Evolutionary conservation across 2,329 filamentous ascomycete species (phyloP).

Genomic region (Colletotrichum spaethianum): DNA sequence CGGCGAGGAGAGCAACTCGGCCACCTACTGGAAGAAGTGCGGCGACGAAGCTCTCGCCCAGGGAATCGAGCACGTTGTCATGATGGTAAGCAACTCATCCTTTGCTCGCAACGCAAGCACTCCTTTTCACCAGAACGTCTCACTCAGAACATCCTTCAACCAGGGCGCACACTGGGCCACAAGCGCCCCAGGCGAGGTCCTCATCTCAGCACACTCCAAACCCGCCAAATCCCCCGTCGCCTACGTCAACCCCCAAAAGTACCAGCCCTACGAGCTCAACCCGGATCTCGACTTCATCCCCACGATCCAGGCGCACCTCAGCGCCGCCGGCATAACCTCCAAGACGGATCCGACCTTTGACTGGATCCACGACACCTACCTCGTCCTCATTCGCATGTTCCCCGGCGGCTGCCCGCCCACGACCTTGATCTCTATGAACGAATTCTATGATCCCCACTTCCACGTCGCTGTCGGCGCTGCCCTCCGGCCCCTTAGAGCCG

Average conservation of each 20-base stretch:
- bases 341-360: conserved; percentile 70
- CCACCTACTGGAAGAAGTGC: conserved; percentile 76
- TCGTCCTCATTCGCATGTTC: conserved; percentile 80
- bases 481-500: conserved; percentile 68
- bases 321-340: conserved; percentile 67
- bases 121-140: not conserved
- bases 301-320: conserved; percentile 66
- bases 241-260: conserved; percentile 77
- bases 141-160: conserved; percentile 15
- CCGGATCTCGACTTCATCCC: conserved; percentile 68
- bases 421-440: conserved; percentile 59
- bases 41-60: conserved; percentile 74
- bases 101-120: not conserved
- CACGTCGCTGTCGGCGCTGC: conserved; percentile 69
- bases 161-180: conserved; percentile 78
- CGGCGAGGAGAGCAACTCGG: conserved; percentile 73
- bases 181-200: conserved; percentile 63
- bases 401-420: conserved; percentile 75
- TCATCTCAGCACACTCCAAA: conserved; percentile 72
- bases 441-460: conserved; percentile 57
- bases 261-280: conserved; percentile 72
- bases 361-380: conserved; percentile 81
- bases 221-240: conserved; percentile 75
- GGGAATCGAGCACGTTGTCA: conserved; percentile 73
- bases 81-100: conserved; percentile 66